These are phyloP conservation scores for Apiospora marii DNA, from an alignment of 2,329 filamentous ascomycete genomes.

Conservation along the genomic window DNA sequence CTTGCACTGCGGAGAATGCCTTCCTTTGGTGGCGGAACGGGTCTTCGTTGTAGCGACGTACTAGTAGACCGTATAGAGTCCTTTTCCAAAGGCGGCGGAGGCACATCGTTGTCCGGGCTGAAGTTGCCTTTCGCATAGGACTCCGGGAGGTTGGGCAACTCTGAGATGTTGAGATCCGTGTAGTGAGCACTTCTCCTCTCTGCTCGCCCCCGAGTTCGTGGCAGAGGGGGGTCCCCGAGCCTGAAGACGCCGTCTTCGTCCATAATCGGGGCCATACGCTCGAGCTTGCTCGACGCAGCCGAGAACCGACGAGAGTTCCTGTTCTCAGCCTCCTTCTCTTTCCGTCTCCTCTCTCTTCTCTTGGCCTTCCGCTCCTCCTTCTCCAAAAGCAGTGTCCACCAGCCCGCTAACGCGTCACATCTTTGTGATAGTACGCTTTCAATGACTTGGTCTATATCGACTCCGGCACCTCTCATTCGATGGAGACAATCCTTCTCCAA, in stretches of 20 bases:
- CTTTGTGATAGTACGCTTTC: conserved; percentile 91
- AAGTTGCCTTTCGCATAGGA: conserved; percentile 53
- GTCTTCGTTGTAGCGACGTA: conserved; percentile 77
- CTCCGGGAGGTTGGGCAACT: conserved; percentile 81
- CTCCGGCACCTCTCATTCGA: conserved; percentile 90
- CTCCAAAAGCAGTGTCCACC: conserved; percentile 94
- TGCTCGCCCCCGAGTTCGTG: conserved; percentile 77
- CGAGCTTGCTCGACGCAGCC: conserved; percentile 85
- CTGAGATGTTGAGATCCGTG: conserved; percentile 70
- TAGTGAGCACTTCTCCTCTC: conserved; percentile 77
- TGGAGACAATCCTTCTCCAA: conserved; percentile 92
- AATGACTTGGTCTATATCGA: conserved; percentile 93
- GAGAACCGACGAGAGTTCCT: conserved; percentile 84
- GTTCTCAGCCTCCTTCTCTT: conserved; percentile 82
- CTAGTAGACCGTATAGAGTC: conserved; percentile 78
- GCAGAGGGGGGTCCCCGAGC: conserved; percentile 56
- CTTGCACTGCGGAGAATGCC: conserved; percentile 71
- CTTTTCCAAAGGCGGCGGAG: conserved; percentile 80
- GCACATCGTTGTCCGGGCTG: conserved; percentile 55
- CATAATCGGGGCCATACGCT: conserved; percentile 79
- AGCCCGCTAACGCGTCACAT: conserved; percentile 90
- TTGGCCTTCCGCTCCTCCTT: conserved; percentile 91
- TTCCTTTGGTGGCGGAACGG: conserved; percentile 88
- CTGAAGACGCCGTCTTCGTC: conserved; percentile 71
- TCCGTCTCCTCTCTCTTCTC: conserved; percentile 81